phyloP scores from a whole-genome alignment of 345 rosid species.

The Durio zibethinus region DNA sequence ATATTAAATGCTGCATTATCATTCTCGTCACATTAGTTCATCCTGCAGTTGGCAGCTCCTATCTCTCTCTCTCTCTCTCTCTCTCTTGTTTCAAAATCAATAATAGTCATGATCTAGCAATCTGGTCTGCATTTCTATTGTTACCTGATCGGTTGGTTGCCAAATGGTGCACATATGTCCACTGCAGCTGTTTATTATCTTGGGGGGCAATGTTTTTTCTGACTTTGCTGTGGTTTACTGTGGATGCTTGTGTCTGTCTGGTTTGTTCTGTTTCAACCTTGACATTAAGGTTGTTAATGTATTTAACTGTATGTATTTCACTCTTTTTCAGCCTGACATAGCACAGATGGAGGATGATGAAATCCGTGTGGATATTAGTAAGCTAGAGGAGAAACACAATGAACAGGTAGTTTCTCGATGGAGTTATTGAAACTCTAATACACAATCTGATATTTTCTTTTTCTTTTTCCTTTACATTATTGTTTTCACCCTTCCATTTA shows the following conservation, averaged over 20 bases:
- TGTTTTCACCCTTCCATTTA: neutral
- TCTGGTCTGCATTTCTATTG: neutral
- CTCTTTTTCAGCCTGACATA: slow-evolving; percentile 48
- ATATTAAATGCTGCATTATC: neutral
- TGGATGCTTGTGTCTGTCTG: slow-evolving; percentile 11
- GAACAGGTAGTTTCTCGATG: slow-evolving; percentile 58
- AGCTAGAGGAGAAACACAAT: slow-evolving; percentile 55
- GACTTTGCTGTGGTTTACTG: slow-evolving; percentile 9
- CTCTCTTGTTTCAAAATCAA: neutral
- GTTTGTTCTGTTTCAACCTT: slow-evolving; percentile 4
- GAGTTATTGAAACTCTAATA: neutral
- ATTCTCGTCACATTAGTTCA: slow-evolving; percentile 11
- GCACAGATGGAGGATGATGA: slow-evolving; percentile 55
- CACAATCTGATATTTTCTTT: neutral
- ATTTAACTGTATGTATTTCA: slow-evolving; percentile 15
- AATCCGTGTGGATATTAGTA: slow-evolving; percentile 52
- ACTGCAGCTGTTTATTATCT: neutral
- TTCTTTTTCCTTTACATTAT: neutral
- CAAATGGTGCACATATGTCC: neutral
- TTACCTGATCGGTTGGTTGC: neutral
- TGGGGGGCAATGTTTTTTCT: neutral
- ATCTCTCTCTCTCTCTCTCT: neutral
- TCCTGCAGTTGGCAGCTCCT: slow-evolving; percentile 2
- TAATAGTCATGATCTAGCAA: neutral
- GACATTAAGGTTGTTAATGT: neutral